Conservation (phyloP, 345 rosid species). For the Camelina sativa region DNA sequence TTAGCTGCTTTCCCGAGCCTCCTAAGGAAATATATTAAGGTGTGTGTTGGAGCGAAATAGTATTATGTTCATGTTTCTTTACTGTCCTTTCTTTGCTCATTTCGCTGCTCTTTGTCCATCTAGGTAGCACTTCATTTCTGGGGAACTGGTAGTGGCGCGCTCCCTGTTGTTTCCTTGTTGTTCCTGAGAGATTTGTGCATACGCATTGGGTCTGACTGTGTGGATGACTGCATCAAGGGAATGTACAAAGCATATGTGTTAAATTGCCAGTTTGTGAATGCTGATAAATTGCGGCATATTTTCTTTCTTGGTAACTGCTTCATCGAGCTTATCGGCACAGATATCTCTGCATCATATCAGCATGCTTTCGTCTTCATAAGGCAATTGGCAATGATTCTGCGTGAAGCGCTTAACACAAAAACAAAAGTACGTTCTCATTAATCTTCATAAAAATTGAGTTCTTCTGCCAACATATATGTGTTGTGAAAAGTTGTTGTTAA, state of each 20-base stretch:
- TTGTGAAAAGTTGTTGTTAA: constrained; percentile 5
- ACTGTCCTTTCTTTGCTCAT: constrained; percentile 18
- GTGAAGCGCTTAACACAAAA: constrained; percentile 82
- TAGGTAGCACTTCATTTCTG: constrained; percentile 94
- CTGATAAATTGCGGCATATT: constrained; percentile 72
- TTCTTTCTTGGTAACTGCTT: constrained; percentile 86
- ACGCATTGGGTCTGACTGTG: constrained; percentile 74
- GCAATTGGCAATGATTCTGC: constrained; percentile 81
- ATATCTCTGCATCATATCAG: constrained; percentile 87
- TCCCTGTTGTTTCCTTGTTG: constrained; percentile 81
- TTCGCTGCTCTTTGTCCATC: constrained; percentile 17
- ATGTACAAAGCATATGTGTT: constrained; percentile 89
- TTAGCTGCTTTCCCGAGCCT: constrained; percentile 88
- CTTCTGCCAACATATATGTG: background rate
- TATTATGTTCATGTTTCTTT: constrained; percentile 18
- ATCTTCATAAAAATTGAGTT: background rate
- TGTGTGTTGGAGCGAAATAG: constrained; percentile 43
- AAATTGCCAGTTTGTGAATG: constrained; percentile 89
- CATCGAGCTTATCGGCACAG: constrained; percentile 83
- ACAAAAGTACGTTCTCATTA: constrained; percentile 67
- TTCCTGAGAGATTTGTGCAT: constrained; percentile 85
- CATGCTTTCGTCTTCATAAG: constrained; percentile 92
- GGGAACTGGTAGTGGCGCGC: constrained; percentile 92
- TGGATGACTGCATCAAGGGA: constrained; percentile 91
- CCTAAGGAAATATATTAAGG: constrained; percentile 84